Percentiles rank a stretch among this genome's conserved stretches.
Conservation (phyloP, 2,329 filamentous ascomycete genomes). For the Aschersonia sp. region DNA sequence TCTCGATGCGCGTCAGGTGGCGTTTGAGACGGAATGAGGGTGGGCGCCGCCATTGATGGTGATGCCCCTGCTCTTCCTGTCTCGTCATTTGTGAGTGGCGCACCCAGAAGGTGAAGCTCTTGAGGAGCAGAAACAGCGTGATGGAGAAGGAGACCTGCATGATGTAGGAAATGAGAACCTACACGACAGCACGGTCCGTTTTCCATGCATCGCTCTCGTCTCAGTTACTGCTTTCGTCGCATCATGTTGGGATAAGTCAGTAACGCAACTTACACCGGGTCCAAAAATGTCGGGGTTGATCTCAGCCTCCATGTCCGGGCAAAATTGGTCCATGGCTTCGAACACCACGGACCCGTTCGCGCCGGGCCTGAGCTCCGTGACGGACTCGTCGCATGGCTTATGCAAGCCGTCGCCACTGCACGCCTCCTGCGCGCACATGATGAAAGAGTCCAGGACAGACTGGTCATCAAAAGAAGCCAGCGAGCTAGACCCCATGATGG, state of each 20-base stretch:
- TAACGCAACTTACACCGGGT: constrained; percentile 16
- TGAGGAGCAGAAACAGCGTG: constrained; percentile 17
- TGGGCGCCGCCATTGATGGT: neutral
- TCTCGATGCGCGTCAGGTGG: constrained; percentile 18
- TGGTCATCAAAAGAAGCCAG: constrained; percentile 15
- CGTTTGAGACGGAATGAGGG: constrained; percentile 9
- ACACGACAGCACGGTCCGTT: neutral
- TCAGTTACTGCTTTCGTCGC: too few relatives aligned
- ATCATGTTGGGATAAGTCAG: too few relatives aligned
- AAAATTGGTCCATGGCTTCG: constrained; percentile 19
- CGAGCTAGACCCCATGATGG: constrained; percentile 17
- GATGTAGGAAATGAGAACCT: constrained; percentile 24
- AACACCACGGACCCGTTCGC: constrained; percentile 17
- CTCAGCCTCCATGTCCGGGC: constrained; percentile 19
- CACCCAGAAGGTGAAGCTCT: constrained; percentile 21
- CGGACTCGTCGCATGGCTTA: constrained; percentile 14
- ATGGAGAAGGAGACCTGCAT: constrained; percentile 21
- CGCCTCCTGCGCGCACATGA: constrained; percentile 19
- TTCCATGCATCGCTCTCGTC: neutral
- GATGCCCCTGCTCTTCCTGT: neutral
- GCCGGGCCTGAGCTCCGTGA: constrained; percentile 11
- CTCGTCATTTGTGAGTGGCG: constrained; percentile 14
- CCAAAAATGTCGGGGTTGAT: constrained; percentile 25
- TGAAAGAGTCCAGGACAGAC: constrained; percentile 17
- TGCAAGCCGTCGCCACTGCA: constrained; percentile 19